Evolutionary conservation across 345 rosid genomes (phyloP).

Genomic region (Durio zibethinus): DNA sequence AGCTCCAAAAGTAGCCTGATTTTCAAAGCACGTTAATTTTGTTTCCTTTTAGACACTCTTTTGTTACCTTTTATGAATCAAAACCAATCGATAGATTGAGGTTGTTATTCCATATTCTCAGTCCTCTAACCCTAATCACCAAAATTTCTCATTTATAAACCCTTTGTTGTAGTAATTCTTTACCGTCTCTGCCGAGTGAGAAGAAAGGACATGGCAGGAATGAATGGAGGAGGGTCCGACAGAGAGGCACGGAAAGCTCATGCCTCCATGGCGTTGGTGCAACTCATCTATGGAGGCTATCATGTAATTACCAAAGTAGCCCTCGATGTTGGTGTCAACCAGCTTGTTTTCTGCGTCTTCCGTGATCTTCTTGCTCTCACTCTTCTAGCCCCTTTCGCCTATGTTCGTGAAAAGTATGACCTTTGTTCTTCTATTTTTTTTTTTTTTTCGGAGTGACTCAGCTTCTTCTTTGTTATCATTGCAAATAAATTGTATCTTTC

Average conservation of each 20-base stretch:
- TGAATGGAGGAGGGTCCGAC: conserved; percentile 29
- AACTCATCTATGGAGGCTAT: conserved; percentile 83
- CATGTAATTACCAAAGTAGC: conserved; percentile 97
- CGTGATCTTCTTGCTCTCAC: conserved; percentile 92
- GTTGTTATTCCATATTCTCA: not conserved
- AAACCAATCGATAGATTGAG: not conserved
- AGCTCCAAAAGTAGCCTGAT: not conserved
- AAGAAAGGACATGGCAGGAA: not conserved
- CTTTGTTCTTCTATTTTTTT: not conserved
- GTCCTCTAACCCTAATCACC: not conserved
- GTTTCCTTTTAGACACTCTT: not conserved
- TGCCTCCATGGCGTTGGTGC: conserved; percentile 80
- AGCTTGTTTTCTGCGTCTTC: conserved; percentile 90
- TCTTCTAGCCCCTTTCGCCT: conserved; percentile 86
- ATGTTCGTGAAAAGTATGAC: conserved; percentile 73
- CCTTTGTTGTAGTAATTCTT: not conserved
- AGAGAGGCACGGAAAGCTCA: conserved; percentile 51
- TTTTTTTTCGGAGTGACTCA: not conserved
- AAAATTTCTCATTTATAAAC: not conserved
- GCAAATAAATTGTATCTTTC: not conserved
- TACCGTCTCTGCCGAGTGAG: not conserved
- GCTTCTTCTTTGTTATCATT: not conserved
- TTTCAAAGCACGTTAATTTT: not conserved
- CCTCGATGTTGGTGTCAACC: conserved; percentile 89
- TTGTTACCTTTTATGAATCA: not conserved